Base-by-base conservation (phyloP, 331 rosid species). In the Acacia pycnantha region DNA sequence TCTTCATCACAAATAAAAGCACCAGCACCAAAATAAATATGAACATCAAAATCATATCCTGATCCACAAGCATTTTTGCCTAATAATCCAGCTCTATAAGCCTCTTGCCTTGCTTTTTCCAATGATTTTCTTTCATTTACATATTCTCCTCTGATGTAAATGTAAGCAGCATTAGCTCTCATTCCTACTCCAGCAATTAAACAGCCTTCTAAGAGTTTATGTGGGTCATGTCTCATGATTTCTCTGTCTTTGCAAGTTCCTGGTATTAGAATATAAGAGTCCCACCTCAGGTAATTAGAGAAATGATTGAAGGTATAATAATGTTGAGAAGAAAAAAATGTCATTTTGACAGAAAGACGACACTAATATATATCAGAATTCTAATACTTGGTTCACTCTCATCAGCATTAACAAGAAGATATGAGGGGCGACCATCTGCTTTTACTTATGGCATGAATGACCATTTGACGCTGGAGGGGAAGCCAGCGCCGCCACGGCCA, bases 51-150 rank as follows among this genome's bases (percentile, higher is more conserved):
- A 85, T 96, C 97, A 85, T 96, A 96, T 40, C 99, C 97, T 50
- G 98, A 90, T 44, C 98, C 99, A 81, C 99, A 94, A 27, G 99
- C 98, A 91, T 96, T 96, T 87, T 96, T 96, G 8, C 99, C 99
- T 82, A 96, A 81, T 31, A 96, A 76, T 72, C 99, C 98, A 82
- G 98, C 88, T 22, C n/a, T 8, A 58, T 95, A 93, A 53, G 98
- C 98, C 87, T 95, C 99, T 82, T 90, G 82, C 86, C 97, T 90
- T 40, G 98, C 98, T 80, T 82, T 93, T 77, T 90, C 99, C 70
- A 95, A 97, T 85, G 90, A 89, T 48, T 31, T 50, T 26, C 99
- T 90, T 75, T 96, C 99, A 53, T 93, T 96, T 51, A 96, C 99
- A 82, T 96, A 96, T 82, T 93, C 99, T 62, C 99, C 99, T 80